These are phyloP conservation scores for Leccinum fibrillosum DNA, from an alignment of 768 basidiomycete genomes.

Conservation along the genomic window DNA sequence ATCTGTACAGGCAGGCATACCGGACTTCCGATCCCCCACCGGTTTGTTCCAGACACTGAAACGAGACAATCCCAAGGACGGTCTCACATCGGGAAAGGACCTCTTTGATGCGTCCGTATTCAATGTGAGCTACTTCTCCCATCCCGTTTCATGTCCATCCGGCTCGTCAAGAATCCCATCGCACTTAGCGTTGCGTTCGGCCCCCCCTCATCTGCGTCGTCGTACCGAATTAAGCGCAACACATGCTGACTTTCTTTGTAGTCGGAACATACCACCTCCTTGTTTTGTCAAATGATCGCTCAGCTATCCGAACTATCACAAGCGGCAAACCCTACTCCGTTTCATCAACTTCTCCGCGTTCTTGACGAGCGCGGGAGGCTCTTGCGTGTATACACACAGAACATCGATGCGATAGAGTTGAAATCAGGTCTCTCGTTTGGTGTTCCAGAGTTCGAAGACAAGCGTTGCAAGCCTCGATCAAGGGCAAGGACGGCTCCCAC, in stretches of 20 bases:
- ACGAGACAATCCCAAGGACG: constrained; percentile 71
- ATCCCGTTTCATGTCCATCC: constrained; percentile 4
- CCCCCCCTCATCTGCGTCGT: not conserved
- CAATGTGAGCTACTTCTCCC: constrained; percentile 48
- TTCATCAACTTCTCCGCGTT: constrained; percentile 70
- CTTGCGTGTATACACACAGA: constrained; percentile 88
- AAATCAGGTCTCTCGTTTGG: constrained; percentile 88
- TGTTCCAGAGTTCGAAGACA: constrained; percentile 66
- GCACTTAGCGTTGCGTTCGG: not conserved
- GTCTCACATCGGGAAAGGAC: constrained; percentile 75
- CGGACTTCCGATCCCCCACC: constrained; percentile 81
- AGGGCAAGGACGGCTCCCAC: constrained; percentile 37
- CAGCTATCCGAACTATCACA: constrained; percentile 71
- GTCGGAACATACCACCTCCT: constrained; percentile 71
- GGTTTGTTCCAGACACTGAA: constrained; percentile 79
- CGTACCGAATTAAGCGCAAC: not conserved
- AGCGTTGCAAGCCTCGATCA: constrained; percentile 50
- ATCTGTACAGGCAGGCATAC: constrained; percentile 83
- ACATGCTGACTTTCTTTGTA: constrained; percentile 32
- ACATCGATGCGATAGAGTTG: constrained; percentile 85
- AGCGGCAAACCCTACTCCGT: constrained; percentile 73
- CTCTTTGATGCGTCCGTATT: constrained; percentile 91
- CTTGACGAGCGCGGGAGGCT: constrained; percentile 76
- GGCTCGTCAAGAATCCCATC: not conserved
- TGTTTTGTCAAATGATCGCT: constrained; percentile 90